Percentiles rank a stretch among this genome's conserved stretches.
phyloP scores from a whole-genome alignment of 805 yeast species.

The Candida vaughaniae region DNA sequence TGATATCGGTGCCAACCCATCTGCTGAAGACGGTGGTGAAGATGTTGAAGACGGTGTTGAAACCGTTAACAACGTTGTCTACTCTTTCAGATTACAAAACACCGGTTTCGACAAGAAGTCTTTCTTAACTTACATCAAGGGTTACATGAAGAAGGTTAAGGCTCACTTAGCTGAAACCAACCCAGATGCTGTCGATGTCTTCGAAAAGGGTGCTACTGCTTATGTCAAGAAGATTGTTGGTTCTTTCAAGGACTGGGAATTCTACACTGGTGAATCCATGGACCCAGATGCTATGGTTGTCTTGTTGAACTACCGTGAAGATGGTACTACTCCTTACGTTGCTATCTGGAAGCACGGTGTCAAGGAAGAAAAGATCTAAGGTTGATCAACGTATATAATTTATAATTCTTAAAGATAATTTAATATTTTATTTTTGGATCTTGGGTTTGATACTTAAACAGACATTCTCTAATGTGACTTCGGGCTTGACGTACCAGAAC shows the following conservation, averaged over 20 bases:
- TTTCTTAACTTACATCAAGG: constrained; percentile 93
- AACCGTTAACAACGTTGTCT: constrained; percentile 96
- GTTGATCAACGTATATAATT: too few species aligned
- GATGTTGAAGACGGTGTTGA: constrained; percentile 80
- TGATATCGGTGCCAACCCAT: constrained; percentile 99
- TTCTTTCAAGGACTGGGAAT: constrained; percentile 98
- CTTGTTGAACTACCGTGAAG: constrained; percentile 99
- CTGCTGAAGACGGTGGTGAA: constrained; percentile 93
- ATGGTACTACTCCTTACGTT: constrained; percentile 96
- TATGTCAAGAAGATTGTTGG: constrained; percentile 95
- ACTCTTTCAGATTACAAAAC: constrained; percentile 97
- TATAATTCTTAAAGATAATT: not conserved
- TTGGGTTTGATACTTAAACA: constrained; percentile 42
- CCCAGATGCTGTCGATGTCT: constrained; percentile 84
- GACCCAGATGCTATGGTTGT: constrained; percentile 99
- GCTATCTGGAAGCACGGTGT: constrained; percentile 99
- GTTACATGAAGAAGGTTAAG: constrained; percentile 97
- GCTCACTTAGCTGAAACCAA: constrained; percentile 80
- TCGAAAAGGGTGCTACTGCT: constrained; percentile 96
- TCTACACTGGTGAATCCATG: constrained; percentile 99
- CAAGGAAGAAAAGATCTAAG: constrained; percentile 82
- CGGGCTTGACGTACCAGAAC: constrained; percentile 56
- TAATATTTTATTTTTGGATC: not conserved
- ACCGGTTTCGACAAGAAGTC: constrained; percentile 98
- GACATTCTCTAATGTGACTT: constrained; percentile 69